Evolutionary conservation across 768 basidiomycete genomes (phyloP), one percentile per base, ranked within the genome.

Genomic region (Naematelia encephala): DNA sequence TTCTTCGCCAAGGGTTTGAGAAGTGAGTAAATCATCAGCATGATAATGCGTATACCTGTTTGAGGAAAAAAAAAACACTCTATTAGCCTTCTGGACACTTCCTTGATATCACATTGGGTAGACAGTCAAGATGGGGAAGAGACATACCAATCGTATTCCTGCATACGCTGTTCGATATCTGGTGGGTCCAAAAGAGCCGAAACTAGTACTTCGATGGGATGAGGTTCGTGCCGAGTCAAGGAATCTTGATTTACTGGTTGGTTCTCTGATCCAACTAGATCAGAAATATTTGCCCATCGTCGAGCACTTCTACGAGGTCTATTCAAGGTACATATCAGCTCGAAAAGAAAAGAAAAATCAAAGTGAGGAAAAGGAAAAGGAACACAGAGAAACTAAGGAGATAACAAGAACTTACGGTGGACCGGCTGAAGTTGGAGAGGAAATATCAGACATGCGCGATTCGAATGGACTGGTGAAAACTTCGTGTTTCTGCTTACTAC

Each of bases 131-230:
- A 30, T 59, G 13, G 28, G 30, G 65, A 63, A n/a, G 34, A 39
- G 58, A 63, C 70, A 52, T 74, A 67, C 68, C 64, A 68, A 48
- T 68, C 66, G 54, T 68, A 69, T 29, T 73, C 71, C 21, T 66
- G 61, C 52, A 61, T 62, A 5, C 66, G 49, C 42, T 66, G 63
- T 10, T 67, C 64, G n/a, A 69, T 58, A 26, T 65, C 62, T 5
- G 63, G 57, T 10, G 71, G 68, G 48, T 69, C 62, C 12, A 66
- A 79, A 13, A 86, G 79, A 11, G 82, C 79, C 42, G 70, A 78
- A 13, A 86, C 87, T 26, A 90, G 78, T 1, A 71, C 79, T 61
- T 84, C 85, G 1, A 87, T 85, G 2, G 86, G 83, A 56, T 78
- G 76, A 11, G 59, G 48, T 0, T 68, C 62, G 34, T 39, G 34